Evolutionary conservation across 140 eudicot genomes (phyloP).

Genomic region (Flaveria floridana): DNA sequence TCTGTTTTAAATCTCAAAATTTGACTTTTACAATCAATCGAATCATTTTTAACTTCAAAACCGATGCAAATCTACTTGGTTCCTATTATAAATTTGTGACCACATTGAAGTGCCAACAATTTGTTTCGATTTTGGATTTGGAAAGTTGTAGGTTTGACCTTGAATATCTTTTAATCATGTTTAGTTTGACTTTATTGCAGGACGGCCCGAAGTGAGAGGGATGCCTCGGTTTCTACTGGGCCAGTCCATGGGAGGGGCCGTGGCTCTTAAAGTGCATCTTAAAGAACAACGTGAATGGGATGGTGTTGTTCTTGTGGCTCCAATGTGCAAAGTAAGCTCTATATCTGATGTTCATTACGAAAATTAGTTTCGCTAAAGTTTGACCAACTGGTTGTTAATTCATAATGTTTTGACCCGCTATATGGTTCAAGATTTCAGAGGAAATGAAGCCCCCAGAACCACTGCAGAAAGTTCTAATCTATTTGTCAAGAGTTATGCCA

Average conservation of each 20-base stretch:
- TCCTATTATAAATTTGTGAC: neutral
- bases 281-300: constrained; percentile 82
- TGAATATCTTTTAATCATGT: neutral
- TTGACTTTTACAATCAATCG: neutral
- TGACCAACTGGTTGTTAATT: neutral
- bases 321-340: constrained; percentile 81
- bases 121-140: neutral
- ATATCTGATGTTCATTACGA: constrained; percentile 5
- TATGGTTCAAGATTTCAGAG: constrained; percentile 72
- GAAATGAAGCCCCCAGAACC: constrained; percentile 82
- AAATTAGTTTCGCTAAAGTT: neutral
- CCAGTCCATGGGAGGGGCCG: constrained; percentile 97
- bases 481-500: constrained; percentile 62
- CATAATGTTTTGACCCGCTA: constrained; percentile 27
- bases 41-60: neutral
- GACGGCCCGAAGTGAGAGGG: constrained; percentile 77
- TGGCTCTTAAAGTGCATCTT: constrained; percentile 75
- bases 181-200: constrained; percentile 38
- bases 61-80: neutral
- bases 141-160: constrained; percentile 5
- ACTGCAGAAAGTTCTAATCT: constrained; percentile 52
- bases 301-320: constrained; percentile 92
- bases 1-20: constrained; percentile 5
- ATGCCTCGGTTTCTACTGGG: constrained; percentile 83
- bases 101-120: neutral